These are phyloP conservation scores for Citrullus colocynthis DNA, from an alignment of 306 rosid genomes.

Conservation along the genomic window DNA sequence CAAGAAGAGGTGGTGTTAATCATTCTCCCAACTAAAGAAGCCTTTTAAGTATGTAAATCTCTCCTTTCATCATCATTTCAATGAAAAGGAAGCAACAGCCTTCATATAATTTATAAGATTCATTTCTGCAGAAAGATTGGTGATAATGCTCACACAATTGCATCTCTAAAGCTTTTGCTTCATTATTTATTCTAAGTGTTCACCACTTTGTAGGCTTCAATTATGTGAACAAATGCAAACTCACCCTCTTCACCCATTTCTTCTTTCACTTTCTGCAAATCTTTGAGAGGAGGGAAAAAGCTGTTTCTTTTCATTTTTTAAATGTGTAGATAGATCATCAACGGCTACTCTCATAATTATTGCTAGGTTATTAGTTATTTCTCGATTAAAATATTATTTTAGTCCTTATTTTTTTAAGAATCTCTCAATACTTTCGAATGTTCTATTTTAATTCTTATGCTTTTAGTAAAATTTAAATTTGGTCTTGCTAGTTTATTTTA, in stretches of 20 bases:
- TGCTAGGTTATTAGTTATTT: not conserved
- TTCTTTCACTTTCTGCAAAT: not conserved
- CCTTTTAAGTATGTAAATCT: not conserved
- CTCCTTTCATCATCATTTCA: not conserved
- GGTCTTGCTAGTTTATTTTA: no score
- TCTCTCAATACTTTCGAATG: no score
- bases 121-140: not conserved
- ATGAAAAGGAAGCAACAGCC: not conserved
- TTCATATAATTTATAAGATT: not conserved
- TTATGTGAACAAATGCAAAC: not conserved
- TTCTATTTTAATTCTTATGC: no score
- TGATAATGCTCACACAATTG: not conserved
- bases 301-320: not conserved
- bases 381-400: no score
- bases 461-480: no score
- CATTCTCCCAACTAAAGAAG: not conserved
- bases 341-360: not conserved
- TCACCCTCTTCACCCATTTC: not conserved
- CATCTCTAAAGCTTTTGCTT: not conserved
- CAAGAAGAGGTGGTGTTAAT: not conserved
- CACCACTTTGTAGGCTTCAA: not conserved
- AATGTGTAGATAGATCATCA: not conserved
- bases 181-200: not conserved
- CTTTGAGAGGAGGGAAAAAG: not conserved
- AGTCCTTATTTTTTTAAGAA: no score